phyloP scores from a whole-genome alignment of 345 rosid genomes.

The Eucalyptus guilfoylei region DNA sequence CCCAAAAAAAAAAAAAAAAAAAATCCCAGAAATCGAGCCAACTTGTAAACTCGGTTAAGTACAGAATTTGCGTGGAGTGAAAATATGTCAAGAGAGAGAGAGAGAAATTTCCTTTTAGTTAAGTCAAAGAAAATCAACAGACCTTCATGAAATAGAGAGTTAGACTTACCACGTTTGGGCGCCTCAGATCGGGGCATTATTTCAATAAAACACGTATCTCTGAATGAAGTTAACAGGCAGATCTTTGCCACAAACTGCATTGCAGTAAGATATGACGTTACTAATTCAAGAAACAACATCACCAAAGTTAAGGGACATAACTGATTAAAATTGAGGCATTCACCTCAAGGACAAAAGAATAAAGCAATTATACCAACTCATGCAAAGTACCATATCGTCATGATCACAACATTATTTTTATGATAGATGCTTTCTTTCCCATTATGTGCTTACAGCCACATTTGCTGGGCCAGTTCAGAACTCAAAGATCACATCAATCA shows the following conservation, averaged over 20 bases:
- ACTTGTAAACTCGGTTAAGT: not conserved
- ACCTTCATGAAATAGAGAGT: not conserved
- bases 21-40: not conserved
- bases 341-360: not conserved
- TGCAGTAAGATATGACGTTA: not conserved
- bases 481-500: not conserved
- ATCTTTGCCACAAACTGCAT: constrained; percentile 91
- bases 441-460: not conserved
- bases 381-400: not conserved
- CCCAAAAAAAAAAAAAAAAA: not conserved
- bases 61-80: not conserved
- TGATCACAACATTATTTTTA: not conserved
- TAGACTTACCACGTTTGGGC: constrained; percentile 57
- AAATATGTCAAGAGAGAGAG: not conserved
- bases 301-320: not conserved
- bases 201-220: constrained; percentile 89
- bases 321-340: not conserved
- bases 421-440: not conserved
- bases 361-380: not conserved
- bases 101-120: not conserved
- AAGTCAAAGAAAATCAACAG: not conserved
- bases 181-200: constrained; percentile 57
- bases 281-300: not conserved
- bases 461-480: not conserved
- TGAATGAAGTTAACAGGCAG: constrained; percentile 88